Conservation (phyloP, 495 filamentous ascomycete genomes). For the Penicillium longicatenatum region DNA sequence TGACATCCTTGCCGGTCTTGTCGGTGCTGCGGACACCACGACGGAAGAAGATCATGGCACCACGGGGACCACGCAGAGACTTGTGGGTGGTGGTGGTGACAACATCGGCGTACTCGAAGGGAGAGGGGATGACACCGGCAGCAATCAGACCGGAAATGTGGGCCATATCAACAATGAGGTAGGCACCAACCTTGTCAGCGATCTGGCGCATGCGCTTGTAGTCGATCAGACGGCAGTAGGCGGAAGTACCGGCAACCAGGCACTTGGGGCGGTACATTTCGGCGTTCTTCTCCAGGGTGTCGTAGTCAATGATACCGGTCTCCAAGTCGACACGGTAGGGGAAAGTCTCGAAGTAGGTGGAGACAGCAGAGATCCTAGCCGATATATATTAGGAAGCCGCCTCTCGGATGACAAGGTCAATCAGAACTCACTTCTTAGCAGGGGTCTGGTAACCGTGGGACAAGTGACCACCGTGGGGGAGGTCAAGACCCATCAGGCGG, state of each 20-base stretch:
- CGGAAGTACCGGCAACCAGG: constrained; percentile 95
- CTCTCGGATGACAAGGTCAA: constrained; percentile 10
- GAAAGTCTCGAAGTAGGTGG: constrained; percentile 94
- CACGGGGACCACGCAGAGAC: constrained; percentile 95
- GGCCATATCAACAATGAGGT: constrained; percentile 96
- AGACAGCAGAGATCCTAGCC: constrained; percentile 82
- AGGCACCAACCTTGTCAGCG: constrained; percentile 89
- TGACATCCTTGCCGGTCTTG: constrained; percentile 85
- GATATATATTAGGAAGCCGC: constrained; percentile 7
- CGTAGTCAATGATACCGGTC: constrained; percentile 98
- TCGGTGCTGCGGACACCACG: constrained; percentile 89
- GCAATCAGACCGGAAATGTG: constrained; percentile 97
- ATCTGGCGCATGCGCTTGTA: constrained; percentile 97
- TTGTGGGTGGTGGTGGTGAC: constrained; percentile 99
- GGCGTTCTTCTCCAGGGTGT: constrained; percentile 86
- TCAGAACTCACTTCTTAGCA: constrained; percentile 70
- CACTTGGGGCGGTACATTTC: constrained; percentile 94
- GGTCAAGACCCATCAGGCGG: constrained; percentile 93
- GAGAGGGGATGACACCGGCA: constrained; percentile 89
- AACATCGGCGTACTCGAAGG: constrained; percentile 92
- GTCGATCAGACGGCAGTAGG: constrained; percentile 98
- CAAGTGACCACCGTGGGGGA: constrained; percentile 97
- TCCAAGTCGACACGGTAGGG: constrained; percentile 88
- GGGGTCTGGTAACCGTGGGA: constrained; percentile 98
- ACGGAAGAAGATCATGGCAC: constrained; percentile 99